These are phyloP conservation scores for Parasitella parasitica DNA, from an alignment of 371 early-diverging fungal genomes.

Conservation along the genomic window DNA sequence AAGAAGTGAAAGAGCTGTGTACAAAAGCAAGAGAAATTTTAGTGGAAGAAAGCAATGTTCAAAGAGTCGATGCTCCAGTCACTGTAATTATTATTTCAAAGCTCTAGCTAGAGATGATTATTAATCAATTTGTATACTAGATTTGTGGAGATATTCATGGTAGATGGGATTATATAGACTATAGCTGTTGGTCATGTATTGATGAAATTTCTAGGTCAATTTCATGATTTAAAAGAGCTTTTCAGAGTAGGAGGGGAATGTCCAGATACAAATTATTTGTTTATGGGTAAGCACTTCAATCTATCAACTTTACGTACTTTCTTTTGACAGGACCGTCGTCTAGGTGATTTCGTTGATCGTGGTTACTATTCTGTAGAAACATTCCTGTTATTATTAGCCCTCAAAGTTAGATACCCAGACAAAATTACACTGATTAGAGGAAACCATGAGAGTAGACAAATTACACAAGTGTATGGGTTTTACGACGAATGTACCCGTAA, in stretches of 20 bases:
- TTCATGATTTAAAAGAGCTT: conserved; percentile 94
- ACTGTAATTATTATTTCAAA: conserved; percentile 62
- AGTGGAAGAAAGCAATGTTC: conserved; percentile 95
- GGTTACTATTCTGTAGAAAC: conserved; percentile 99
- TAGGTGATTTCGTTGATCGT: conserved; percentile 99
- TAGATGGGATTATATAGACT: not conserved
- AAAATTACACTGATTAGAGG: conserved; percentile 97
- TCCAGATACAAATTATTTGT: conserved; percentile 96
- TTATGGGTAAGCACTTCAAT: conserved; percentile 78
- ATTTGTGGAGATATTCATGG: conserved; percentile 99
- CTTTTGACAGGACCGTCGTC: not conserved
- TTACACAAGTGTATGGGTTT: conserved; percentile 99
- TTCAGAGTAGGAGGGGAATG: conserved; percentile 96
- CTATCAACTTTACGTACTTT: no score
- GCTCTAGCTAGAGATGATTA: not conserved
- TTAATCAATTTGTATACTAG: conserved; percentile 34
- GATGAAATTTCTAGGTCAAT: conserved; percentile 68
- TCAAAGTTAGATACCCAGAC: conserved; percentile 96
- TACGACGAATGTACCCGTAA: conserved; percentile 99
- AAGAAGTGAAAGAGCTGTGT: conserved; percentile 92
- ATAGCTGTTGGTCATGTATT: not conserved
- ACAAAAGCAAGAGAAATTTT: conserved; percentile 93
- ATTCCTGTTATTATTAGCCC: conserved; percentile 93
- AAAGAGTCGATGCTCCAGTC: conserved; percentile 95
- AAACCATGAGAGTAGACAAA: conserved; percentile 98